These are phyloP conservation scores for Yamadazyma triangularis DNA, from an alignment of 1,139 yeast genomes.

Conservation along the genomic window DNA sequence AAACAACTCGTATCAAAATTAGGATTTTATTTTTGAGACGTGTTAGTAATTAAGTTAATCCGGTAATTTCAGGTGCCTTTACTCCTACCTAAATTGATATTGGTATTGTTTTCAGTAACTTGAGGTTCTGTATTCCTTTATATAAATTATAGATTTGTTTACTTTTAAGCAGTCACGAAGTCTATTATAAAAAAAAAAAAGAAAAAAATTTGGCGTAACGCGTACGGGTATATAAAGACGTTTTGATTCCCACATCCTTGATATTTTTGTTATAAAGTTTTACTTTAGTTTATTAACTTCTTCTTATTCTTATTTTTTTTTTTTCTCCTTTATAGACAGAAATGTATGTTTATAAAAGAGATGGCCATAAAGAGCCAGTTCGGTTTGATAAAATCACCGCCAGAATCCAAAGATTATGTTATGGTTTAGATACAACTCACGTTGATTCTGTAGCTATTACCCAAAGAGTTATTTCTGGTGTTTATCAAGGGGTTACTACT, in stretches of 20 bases:
- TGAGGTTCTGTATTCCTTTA: not conserved
- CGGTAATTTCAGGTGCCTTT: not conserved
- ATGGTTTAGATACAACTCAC: constrained; percentile 78
- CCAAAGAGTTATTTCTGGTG: constrained; percentile 84
- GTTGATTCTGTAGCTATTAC: constrained; percentile 89
- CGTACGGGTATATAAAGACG: constrained; percentile 5
- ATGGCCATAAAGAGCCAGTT: constrained; percentile 84
- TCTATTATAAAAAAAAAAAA: constrained; percentile 1
- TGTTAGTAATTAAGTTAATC: not conserved
- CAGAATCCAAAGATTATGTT: constrained; percentile 55
- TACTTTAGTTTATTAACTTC: too few relatives aligned
- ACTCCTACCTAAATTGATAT: not conserved
- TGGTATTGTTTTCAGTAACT: not conserved
- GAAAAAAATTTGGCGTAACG: constrained; percentile 3
- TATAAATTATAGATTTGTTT: not conserved
- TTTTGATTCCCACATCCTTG: not conserved
- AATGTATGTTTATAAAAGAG: constrained; percentile 56
- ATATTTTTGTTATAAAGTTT: too few relatives aligned
- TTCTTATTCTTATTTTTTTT: not conserved
- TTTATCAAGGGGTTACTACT: constrained; percentile 94
- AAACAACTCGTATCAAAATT: not conserved
- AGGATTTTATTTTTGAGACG: not conserved
- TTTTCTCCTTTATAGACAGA: too few relatives aligned
- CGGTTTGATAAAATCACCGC: constrained; percentile 65
- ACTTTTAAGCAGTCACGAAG: too few relatives aligned